Evolutionary conservation across 176 grass and related monocot genomes (phyloP), one percentile per base, ranked within the genome.

Genomic region (Carex cristatella): DNA sequence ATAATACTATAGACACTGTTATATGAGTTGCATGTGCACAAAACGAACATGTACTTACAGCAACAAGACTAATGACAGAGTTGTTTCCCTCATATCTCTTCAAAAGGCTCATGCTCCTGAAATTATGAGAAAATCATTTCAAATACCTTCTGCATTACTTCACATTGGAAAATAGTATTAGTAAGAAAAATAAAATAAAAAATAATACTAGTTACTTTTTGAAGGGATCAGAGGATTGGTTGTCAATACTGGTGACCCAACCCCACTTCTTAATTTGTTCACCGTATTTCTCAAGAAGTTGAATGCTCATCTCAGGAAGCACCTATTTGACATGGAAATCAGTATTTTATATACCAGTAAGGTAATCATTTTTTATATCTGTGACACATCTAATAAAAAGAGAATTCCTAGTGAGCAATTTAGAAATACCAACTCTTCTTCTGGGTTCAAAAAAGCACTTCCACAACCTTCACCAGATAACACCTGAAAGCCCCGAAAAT

Each of bases 181-280:
- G 23, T 30, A 31, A 57, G 33, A 2, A 73, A 73, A 61, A 48
- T 23, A 23, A 86, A 28, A 40, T 40, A 40, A 40, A 40, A 40
- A 40, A 40, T 40, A 40, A 40, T 31, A 46, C 23, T 35, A 48
- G 30, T 49, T 94, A 98, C 93, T 90, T 94, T 90, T 79, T 90
- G 80, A 94, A 94, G 83, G 88, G 87, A 66, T 90, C 83, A 62
- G 88, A 91, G 7, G 89, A 90, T 84, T 74, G 79, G 77, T n/a
- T 91, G 42, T 63, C 28, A 84, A 53, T 89, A 75, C 83, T 93
- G 79, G 89, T 89, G 76, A 93, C 87, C 93, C 95, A 98, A 18
- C 95, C 95, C 95, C 92, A 98, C 87, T 90, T 93, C 37, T 92
- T 85, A 79, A 94, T 98, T 85, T 94, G 93, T 37, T 90, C 88